phyloP scores from a whole-genome alignment of 129 eudicot species.

The Flaveria brownii region DNA sequence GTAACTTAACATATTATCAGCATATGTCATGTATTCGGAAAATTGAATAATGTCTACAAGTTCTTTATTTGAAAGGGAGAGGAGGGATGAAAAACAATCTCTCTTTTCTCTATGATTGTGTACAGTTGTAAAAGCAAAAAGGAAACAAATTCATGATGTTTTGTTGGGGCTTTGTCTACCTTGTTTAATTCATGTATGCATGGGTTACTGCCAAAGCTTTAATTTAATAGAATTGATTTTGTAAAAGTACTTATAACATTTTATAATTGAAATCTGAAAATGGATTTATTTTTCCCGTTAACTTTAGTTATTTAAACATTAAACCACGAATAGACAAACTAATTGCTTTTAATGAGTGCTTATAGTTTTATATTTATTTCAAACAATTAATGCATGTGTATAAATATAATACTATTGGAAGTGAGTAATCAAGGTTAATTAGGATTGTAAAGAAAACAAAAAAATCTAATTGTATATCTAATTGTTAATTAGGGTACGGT shows the following conservation, averaged over 20 bases:
- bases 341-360: neutral
- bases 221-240: constrained; percentile 16
- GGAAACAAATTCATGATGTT: constrained; percentile 30
- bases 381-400: neutral
- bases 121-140: constrained; percentile 47
- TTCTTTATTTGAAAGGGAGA: constrained; percentile 25
- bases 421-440: neutral
- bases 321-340: neutral
- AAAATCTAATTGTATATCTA: too few relatives aligned
- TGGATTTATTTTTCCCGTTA: too few relatives aligned
- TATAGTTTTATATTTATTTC: neutral
- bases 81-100: constrained; percentile 28
- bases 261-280: too few relatives aligned
- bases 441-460: neutral
- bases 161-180: constrained; percentile 36
- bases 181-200: constrained; percentile 26
- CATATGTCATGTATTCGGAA: neutral
- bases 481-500: too few relatives aligned
- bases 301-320: neutral
- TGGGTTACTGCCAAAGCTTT: constrained; percentile 32
- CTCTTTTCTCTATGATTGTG: constrained; percentile 17
- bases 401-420: neutral
- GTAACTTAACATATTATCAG: neutral
- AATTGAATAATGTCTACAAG: neutral
- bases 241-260: neutral